Percentiles rank a stretch among this genome's conserved stretches.
These are phyloP conservation scores for Kazachstania taianensis DNA, from an alignment of 805 yeast species.

Conservation along the genomic window DNA sequence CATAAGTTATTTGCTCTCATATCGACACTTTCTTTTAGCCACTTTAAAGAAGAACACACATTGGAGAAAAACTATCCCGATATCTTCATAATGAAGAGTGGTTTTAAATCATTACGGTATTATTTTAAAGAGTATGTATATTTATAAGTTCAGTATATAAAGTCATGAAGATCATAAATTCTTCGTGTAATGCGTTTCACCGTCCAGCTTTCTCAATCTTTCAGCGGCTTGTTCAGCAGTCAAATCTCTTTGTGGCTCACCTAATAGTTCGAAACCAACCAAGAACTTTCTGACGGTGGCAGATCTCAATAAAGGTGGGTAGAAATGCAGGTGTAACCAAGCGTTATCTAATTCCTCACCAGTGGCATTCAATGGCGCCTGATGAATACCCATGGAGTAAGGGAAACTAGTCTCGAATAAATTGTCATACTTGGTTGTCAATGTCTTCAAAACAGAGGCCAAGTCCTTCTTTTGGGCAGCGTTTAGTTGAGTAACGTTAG, in stretches of 20 bases:
- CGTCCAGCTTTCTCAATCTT: slow-evolving; percentile 38
- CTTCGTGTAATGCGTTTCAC: slow-evolving; percentile 32
- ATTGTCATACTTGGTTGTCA: slow-evolving; percentile 62
- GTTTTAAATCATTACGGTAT: too few species aligned
- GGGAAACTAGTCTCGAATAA: slow-evolving; percentile 62
- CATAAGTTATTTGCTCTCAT: too few species aligned
- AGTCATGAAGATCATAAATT: too few species aligned
- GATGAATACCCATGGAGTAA: slow-evolving; percentile 79
- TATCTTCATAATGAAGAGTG: too few species aligned
- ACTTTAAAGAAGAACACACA: too few species aligned
- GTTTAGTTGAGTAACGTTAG: slow-evolving; percentile 39
- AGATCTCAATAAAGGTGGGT: slow-evolving; percentile 65
- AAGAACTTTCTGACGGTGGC: slow-evolving; percentile 68
- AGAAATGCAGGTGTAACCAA: slow-evolving; percentile 68
- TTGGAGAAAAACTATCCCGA: too few species aligned
- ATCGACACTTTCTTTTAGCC: too few species aligned
- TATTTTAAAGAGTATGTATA: too few species aligned
- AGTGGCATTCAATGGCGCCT: slow-evolving; percentile 47
- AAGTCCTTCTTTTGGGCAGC: slow-evolving; percentile 42
- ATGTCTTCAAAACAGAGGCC: slow-evolving; percentile 40
- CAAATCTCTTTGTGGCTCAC: slow-evolving; percentile 48
- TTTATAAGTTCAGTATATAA: too few species aligned
- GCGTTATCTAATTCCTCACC: slow-evolving; percentile 37
- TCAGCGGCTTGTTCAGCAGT: slow-evolving; percentile 26
- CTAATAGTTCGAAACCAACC: slow-evolving; percentile 62